Evolutionary conservation across 2,329 filamentous ascomycete genomes (phyloP).

Genomic region (Sclerotinia nivalis): DNA sequence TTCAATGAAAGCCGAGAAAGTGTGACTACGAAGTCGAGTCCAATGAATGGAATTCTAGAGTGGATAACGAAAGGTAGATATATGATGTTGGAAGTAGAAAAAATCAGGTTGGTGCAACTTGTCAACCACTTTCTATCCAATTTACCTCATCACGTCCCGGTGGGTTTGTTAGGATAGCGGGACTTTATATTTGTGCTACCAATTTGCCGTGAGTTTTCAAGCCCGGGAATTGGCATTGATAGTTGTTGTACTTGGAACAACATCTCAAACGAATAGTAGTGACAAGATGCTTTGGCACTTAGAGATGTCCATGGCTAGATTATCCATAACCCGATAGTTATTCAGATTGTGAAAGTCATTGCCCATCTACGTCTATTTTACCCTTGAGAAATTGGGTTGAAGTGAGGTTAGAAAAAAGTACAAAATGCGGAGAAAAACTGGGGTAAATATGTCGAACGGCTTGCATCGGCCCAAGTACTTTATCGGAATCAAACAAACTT

Average conservation of each 20-base stretch:
- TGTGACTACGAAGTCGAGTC: conserved; percentile 19
- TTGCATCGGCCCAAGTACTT: conserved; percentile 9
- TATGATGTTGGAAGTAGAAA: conserved; percentile 24
- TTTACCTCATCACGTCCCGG: conserved; percentile 37
- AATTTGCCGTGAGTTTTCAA: conserved; percentile 46
- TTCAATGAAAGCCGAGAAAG: conserved; percentile 31
- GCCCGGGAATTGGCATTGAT: conserved; percentile 49
- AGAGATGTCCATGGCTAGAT: not conserved
- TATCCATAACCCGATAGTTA: not conserved
- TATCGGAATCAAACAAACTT: not conserved
- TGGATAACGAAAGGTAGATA: not conserved
- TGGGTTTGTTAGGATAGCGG: conserved; percentile 48
- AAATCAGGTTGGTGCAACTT: conserved; percentile 48
- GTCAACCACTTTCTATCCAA: conserved; percentile 49
- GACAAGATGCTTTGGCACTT: too few relatives aligned
- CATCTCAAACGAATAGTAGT: conserved; percentile 48
- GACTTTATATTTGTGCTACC: conserved; percentile 43
- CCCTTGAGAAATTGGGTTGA: not conserved
- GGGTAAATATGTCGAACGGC: not conserved
- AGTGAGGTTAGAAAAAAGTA: not conserved
- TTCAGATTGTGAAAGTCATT: not conserved
- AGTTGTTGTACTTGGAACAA: conserved; percentile 48
- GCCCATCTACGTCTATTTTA: not conserved
- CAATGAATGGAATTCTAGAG: conserved; percentile 23
- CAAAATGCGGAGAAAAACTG: too few relatives aligned